These are phyloP conservation scores for Plectosphaerella cucumerina DNA, from an alignment of 2,329 filamentous ascomycete species.

Conservation along the genomic window DNA sequence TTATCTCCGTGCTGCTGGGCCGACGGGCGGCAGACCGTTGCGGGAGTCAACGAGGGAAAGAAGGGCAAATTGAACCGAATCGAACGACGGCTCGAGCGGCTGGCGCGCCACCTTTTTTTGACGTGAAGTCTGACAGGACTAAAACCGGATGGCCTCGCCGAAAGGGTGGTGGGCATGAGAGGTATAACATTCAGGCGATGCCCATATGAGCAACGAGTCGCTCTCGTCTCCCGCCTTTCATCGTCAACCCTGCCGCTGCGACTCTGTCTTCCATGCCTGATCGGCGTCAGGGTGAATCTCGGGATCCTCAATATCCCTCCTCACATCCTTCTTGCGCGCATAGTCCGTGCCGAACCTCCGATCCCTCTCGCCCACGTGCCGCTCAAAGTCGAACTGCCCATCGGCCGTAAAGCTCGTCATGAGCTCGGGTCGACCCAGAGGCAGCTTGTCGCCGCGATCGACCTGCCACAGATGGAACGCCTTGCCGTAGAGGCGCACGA, in stretches of 20 bases:
- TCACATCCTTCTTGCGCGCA: slow-evolving; percentile 35
- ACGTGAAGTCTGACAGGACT: too few relatives aligned
- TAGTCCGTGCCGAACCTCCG: slow-evolving; percentile 40
- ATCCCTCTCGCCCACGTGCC: slow-evolving; percentile 39
- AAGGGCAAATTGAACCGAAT: too few relatives aligned
- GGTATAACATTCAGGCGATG: too few relatives aligned
- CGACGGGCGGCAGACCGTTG: too few relatives aligned
- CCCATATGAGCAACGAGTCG: too few relatives aligned
- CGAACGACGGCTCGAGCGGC: too few relatives aligned
- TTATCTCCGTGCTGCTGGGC: too few relatives aligned
- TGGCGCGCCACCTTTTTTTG: too few relatives aligned
- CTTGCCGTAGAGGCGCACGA: slow-evolving; percentile 75
- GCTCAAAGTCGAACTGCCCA: slow-evolving; percentile 45
- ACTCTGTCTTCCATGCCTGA: slow-evolving; percentile 11
- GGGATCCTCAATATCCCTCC: slow-evolving; percentile 36
- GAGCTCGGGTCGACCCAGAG: slow-evolving; percentile 47
- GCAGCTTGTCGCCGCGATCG: slow-evolving; percentile 62
- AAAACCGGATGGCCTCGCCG: too few relatives aligned
- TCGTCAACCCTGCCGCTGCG: background rate
- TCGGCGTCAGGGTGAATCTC: slow-evolving; percentile 30
- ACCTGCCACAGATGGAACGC: slow-evolving; percentile 85
- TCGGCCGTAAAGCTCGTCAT: slow-evolving; percentile 50
- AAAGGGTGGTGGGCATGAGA: too few relatives aligned
- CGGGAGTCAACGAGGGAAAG: too few relatives aligned
- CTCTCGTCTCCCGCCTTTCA: background rate